Evolutionary conservation across 257 asterid genomes (phyloP).

Genomic region (Orobanche coerulescens): DNA sequence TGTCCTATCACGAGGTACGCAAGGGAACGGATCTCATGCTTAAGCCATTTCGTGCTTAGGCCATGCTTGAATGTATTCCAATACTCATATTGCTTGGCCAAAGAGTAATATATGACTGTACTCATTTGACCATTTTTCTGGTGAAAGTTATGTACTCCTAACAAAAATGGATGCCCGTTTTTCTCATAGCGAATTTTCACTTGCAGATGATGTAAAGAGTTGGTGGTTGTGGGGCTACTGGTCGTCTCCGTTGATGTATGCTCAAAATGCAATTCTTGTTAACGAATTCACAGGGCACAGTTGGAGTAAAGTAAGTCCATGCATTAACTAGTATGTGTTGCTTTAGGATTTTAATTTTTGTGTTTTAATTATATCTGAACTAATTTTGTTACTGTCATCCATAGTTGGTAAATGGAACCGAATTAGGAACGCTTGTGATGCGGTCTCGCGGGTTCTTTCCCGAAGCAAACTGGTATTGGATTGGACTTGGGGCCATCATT

Average conservation of each 20-base stretch:
- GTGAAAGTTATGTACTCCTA: no score
- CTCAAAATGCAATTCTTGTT: conserved; percentile 54
- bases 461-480: conserved; percentile 61
- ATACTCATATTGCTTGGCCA: no score
- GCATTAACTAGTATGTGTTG: background rate
- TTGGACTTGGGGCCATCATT: conserved; percentile 47
- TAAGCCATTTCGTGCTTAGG: no score
- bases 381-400: background rate
- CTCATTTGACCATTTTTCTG: no score
- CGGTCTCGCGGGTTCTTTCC: conserved; percentile 48
- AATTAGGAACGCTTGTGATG: conserved; percentile 37
- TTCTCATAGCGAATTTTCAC: background rate
- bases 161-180: background rate
- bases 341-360: background rate
- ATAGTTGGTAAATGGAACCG: conserved; percentile 21
- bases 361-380: background rate
- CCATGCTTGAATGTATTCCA: no score
- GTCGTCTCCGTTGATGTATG: conserved; percentile 73
- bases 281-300: conserved; percentile 65
- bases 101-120: no score
- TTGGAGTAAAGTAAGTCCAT: conserved; percentile 53
- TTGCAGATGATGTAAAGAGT: conserved; percentile 34
- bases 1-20: conserved; percentile 49
- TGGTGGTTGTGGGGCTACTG: conserved; percentile 85
- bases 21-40: background rate